Evolutionary conservation across 805 yeast genomes (phyloP).

Genomic region (Hanseniaspora mollemarum): DNA sequence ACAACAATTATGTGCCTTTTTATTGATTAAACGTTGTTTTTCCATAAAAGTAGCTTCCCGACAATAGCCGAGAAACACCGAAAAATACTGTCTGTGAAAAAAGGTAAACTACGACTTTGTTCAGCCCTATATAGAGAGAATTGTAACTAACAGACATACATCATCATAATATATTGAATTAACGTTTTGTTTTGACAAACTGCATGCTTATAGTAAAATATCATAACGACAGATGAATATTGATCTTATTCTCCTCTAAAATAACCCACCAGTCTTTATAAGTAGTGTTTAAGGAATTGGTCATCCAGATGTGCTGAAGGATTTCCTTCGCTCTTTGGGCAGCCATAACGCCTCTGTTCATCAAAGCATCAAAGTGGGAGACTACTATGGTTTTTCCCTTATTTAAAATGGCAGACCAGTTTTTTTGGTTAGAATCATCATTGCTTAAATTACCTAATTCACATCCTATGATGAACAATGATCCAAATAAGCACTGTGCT

Average conservation of each 20-base stretch:
- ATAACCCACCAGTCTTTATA: constrained; percentile 16
- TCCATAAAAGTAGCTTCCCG: no score
- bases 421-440: neutral
- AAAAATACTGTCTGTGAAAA: no score
- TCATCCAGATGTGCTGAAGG: constrained; percentile 8
- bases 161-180: no score
- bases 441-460: constrained; percentile 7
- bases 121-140: no score
- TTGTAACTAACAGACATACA: no score
- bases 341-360: constrained; percentile 3
- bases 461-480: constrained; percentile 13
- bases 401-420: neutral
- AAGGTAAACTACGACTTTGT: no score
- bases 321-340: constrained; percentile 14
- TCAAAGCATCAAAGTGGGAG: constrained; percentile 6
- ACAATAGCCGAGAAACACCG: no score
- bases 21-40: no score
- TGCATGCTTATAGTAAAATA: neutral
- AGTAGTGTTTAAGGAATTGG: neutral
- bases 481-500: constrained; percentile 12
- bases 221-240: constrained; percentile 7
- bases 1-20: no score
- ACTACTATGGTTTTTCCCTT: constrained; percentile 5
- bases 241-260: constrained; percentile 9
- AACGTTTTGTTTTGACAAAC: neutral